These are phyloP conservation scores for Fusarium sp. DNA, from an alignment of 2,329 filamentous ascomycete species.

Conservation along the genomic window DNA sequence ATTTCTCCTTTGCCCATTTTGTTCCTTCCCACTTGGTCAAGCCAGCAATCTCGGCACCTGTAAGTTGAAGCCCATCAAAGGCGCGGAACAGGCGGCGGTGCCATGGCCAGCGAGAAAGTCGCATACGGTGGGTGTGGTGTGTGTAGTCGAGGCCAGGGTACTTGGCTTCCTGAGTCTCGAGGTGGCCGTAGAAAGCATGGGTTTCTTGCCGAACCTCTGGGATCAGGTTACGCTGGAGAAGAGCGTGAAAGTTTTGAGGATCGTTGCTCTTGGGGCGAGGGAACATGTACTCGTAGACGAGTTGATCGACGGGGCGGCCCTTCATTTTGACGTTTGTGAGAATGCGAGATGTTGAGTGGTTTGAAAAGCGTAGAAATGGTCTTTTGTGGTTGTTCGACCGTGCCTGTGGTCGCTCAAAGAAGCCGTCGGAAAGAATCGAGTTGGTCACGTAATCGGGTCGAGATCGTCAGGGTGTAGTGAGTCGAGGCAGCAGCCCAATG, in stretches of 20 bases:
- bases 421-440: slow-evolving; percentile 16
- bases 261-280: slow-evolving; percentile 74
- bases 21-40: slow-evolving; percentile 87
- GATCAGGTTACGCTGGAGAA: slow-evolving; percentile 77
- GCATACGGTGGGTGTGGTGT: slow-evolving; percentile 76
- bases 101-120: slow-evolving; percentile 81
- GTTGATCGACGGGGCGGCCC: slow-evolving; percentile 74
- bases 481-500: slow-evolving; percentile 7
- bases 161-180: slow-evolving; percentile 82
- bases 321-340: slow-evolving; percentile 66
- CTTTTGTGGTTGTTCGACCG: not conserved
- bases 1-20: slow-evolving; percentile 83
- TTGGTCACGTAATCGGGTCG: slow-evolving; percentile 39
- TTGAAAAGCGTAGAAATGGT: not conserved
- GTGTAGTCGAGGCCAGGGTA: slow-evolving; percentile 86
- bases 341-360: slow-evolving; percentile 2
- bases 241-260: slow-evolving; percentile 75
- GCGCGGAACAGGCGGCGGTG: slow-evolving; percentile 80
- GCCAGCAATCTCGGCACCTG: slow-evolving; percentile 73
- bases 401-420: slow-evolving; percentile 7
- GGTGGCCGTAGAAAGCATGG: slow-evolving; percentile 80
- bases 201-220: slow-evolving; percentile 83
- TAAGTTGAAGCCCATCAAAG: slow-evolving; percentile 76
- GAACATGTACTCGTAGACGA: slow-evolving; percentile 80
- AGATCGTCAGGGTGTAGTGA: slow-evolving; percentile 16